Evolutionary conservation across 106 monocot genomes (phyloP).

Genomic region (Cymbidium sinense): DNA sequence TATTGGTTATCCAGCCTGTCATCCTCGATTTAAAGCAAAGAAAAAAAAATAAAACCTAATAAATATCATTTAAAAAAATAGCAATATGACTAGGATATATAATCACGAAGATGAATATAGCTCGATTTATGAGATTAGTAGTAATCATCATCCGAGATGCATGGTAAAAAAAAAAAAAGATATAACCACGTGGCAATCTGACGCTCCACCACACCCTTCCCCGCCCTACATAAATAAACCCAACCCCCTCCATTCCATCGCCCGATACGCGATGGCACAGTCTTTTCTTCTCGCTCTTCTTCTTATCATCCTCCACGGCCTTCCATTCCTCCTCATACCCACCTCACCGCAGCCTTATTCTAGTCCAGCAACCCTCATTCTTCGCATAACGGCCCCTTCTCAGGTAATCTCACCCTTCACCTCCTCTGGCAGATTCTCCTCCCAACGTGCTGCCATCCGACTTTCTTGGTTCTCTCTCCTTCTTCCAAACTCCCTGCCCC

Average conservation of each 20-base stretch:
- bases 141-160: too few species aligned
- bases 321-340: constrained; percentile 1
- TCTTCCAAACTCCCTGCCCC: constrained; percentile 4
- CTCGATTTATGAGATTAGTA: too few species aligned
- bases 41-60: too few species aligned
- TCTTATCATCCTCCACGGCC: neutral
- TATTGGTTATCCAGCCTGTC: neutral
- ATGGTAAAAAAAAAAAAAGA: too few species aligned
- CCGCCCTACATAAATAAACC: neutral
- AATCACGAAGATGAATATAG: too few species aligned
- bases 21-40: neutral
- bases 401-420: constrained; percentile 48
- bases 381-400: constrained; percentile 56
- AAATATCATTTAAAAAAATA: too few species aligned
- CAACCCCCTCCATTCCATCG: neutral
- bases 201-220: neutral
- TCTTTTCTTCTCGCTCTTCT: neutral
- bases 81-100: neutral
- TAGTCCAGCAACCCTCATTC: constrained; percentile 29
- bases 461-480: constrained; percentile 55
- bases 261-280: neutral
- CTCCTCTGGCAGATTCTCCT: constrained; percentile 57
- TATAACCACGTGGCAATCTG: neutral
- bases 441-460: constrained; percentile 51
- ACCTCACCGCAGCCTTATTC: constrained; percentile 6